Evolutionary conservation across 805 yeast species (phyloP), one percentile per base, ranked within the genome.

Genomic region (Candida bentonensis): DNA sequence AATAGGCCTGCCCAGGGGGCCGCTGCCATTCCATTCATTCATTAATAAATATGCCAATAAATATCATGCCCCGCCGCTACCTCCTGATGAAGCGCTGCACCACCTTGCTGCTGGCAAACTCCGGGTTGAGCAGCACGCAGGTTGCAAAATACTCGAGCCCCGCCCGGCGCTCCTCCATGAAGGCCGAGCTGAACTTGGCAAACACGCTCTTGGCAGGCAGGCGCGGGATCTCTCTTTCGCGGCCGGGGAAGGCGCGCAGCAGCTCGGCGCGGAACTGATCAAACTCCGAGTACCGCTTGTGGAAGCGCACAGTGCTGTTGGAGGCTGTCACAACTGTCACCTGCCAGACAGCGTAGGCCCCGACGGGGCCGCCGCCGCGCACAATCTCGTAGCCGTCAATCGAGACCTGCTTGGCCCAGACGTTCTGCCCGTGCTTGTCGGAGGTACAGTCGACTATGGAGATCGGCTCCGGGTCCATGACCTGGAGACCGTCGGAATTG

Each of bases 231-330:
- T 65, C 64, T n/a, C 53, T 51, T 13, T 43, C 33, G n/a, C 56
- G 52, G 1, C 52, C 48, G 0, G 74, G 72, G 47, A 64, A 70
- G 25, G 58, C 61, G 2, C 36, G 41, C 13, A 52, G 54, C 20
- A 81, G 57, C 3, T 51, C 48, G 1, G 52, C 52, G 22, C 79
- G 65, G 27, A 84, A 65, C 25, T 46, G 49, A 33, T 62, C 78
- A 48, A 84, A 73, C 40, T 83, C 89, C 27, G 76, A 71, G 58
- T 80, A 84, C 30, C 95, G 58, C 55, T 73, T 75, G 55, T 75
- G 72, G 3, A 76, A 53, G 40, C 62, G 56, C 17, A 81, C 67
- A 2, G 51, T 48, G 1, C 64, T 54, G 1, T 60, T 63, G 3
- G 49, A 49, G 3, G 52, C 33, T 1, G 71, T 68, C 15, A 60